Evolutionary conservation across 768 basidiomycete species (phyloP).

Genomic region (Tulasnella sp.): DNA sequence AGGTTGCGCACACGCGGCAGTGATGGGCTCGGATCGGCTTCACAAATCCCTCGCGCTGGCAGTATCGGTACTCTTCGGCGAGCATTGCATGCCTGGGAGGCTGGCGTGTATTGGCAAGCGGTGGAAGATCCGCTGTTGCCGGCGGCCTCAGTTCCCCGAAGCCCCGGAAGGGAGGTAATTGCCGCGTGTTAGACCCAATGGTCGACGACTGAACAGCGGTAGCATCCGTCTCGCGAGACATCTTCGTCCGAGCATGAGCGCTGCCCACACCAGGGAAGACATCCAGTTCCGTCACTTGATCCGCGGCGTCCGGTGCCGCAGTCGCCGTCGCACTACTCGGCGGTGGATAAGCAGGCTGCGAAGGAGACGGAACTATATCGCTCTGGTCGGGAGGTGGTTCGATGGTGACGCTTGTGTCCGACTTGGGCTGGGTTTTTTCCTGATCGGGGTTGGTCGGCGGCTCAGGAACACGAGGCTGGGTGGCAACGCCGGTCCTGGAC

Average conservation of each 20-base stretch:
- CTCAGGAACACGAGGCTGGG: not conserved
- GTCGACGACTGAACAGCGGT: constrained; percentile 7
- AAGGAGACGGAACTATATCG: not conserved
- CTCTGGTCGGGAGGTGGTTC: not conserved
- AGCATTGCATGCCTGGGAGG: constrained; percentile 34
- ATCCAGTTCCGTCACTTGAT: not conserved
- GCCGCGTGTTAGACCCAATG: not conserved
- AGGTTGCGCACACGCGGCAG: constrained; percentile 67
- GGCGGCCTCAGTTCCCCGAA: not conserved
- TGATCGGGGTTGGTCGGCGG: not conserved
- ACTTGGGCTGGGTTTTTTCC: not conserved
- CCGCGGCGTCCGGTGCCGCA: not conserved
- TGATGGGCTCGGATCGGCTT: constrained; percentile 74
- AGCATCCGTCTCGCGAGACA: not conserved
- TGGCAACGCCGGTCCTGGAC: not conserved
- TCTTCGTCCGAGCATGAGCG: not conserved
- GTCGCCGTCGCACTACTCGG: not conserved
- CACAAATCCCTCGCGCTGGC: constrained; percentile 45
- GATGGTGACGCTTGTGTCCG: not conserved
- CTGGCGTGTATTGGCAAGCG: not conserved
- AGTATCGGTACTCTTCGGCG: constrained; percentile 56
- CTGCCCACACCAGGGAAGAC: not conserved
- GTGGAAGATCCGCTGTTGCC: not conserved
- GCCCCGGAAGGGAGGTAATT: not conserved
- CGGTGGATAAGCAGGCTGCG: not conserved